phyloP scores from a whole-genome alignment of 441 rosid genomes.

The Euphorbia corollata region DNA sequence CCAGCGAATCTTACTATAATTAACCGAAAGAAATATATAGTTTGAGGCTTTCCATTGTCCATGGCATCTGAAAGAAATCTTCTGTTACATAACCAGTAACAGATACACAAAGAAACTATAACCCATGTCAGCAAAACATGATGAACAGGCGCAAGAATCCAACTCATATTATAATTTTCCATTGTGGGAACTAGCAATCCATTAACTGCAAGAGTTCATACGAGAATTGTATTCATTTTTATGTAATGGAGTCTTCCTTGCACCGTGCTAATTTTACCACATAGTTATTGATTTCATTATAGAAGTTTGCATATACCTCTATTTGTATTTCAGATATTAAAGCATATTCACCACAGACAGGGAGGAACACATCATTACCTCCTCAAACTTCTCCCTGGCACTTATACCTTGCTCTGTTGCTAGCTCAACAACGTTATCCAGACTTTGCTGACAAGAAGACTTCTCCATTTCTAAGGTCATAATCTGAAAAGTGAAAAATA shows the following conservation, averaged over 20 bases:
- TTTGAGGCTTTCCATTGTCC: neutral
- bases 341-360: neutral
- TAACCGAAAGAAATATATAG: neutral
- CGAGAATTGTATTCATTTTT: constrained; percentile 10
- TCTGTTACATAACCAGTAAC: neutral
- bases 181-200: neutral
- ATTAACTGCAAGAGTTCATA: neutral
- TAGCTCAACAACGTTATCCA: constrained; percentile 43
- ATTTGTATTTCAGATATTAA: neutral
- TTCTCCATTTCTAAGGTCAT: constrained; percentile 58
- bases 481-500: constrained; percentile 38
- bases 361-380: constrained; percentile 40
- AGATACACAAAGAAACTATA: neutral
- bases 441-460: constrained; percentile 61
- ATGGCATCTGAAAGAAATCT: neutral
- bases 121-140: neutral
- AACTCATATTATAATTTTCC: neutral
- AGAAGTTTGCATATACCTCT: neutral
- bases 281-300: neutral
- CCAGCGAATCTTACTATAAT: neutral
- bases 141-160: neutral
- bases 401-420: constrained; percentile 53
- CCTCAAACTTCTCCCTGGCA: constrained; percentile 56
- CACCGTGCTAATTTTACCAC: constrained; percentile 4
- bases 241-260: neutral